Evolutionary conservation across 2,329 filamentous ascomycete species (phyloP).

Genomic region (Phaeophleospora eucalypticola): DNA sequence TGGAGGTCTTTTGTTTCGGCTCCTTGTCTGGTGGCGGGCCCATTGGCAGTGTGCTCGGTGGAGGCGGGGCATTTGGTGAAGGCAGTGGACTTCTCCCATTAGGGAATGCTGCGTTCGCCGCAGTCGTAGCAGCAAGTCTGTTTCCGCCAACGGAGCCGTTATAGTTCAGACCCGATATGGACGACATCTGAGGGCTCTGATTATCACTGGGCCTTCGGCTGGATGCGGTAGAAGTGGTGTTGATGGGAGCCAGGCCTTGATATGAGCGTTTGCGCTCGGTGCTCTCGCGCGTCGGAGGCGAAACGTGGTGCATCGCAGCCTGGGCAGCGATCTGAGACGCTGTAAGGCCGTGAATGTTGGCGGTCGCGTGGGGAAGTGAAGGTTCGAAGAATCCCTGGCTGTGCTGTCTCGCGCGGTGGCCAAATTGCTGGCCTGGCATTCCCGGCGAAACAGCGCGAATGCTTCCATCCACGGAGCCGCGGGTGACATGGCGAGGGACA

Average conservation of each 20-base stretch:
- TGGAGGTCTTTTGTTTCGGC: slow-evolving; percentile 64
- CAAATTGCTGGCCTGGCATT: slow-evolving; percentile 33
- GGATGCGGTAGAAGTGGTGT: slow-evolving; percentile 25
- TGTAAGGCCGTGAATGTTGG: slow-evolving; percentile 40
- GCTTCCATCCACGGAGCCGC: slow-evolving; percentile 33
- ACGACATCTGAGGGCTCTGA: slow-evolving; percentile 27
- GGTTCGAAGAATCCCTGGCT: slow-evolving; percentile 75
- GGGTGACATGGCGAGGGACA: slow-evolving; percentile 27
- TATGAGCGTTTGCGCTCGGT: slow-evolving; percentile 64
- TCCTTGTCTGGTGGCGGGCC: slow-evolving; percentile 49
- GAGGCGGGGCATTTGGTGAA: slow-evolving; percentile 35
- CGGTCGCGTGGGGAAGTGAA: slow-evolving; percentile 52
- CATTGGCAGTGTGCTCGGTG: slow-evolving; percentile 11
- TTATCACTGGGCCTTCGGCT: slow-evolving; percentile 26
- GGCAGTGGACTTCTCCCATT: slow-evolving; percentile 49
- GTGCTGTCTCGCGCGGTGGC: slow-evolving; percentile 62
- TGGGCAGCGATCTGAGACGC: slow-evolving; percentile 80
- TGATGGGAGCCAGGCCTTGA: slow-evolving; percentile 60
- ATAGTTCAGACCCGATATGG: slow-evolving; percentile 37
- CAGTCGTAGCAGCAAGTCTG: slow-evolving; percentile 64
- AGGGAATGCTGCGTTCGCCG: slow-evolving; percentile 70
- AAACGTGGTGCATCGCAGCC: slow-evolving; percentile 60
- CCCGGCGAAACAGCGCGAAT: slow-evolving; percentile 26
- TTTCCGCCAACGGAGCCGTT: slow-evolving; percentile 60
- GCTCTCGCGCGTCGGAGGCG: slow-evolving; percentile 23